A percentile compares a stretch with the other conserved stretches of the same genome.
phyloP scores from a whole-genome alignment of 108 stramenopile genomes.

The Stephanodiscus triporus region DNA sequence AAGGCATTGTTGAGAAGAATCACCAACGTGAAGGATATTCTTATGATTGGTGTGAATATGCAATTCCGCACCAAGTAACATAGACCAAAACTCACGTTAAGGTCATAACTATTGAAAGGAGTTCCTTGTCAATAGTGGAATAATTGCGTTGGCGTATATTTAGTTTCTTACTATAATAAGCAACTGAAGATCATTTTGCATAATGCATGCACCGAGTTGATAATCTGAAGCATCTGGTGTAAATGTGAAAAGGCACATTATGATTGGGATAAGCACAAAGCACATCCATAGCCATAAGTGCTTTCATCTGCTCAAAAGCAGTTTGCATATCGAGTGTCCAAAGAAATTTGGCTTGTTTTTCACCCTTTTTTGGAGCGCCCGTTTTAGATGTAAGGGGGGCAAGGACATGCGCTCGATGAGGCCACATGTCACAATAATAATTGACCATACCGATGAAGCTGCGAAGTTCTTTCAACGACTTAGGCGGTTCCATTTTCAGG shows the following conservation, averaged over 20 bases:
- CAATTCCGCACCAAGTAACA: slow-evolving; percentile 39
- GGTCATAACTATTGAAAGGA: slow-evolving; percentile 27
- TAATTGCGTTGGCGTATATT: slow-evolving; percentile 45
- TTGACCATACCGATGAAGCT: slow-evolving; percentile 51
- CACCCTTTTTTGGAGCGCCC: background rate
- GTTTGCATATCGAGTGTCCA: slow-evolving; percentile 42
- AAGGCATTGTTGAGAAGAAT: too few species aligned
- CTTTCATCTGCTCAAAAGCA: slow-evolving; percentile 59
- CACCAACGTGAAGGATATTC: too few species aligned
- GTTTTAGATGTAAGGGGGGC: slow-evolving; percentile 34
- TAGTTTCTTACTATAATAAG: slow-evolving; percentile 50
- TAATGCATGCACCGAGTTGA: slow-evolving; percentile 49
- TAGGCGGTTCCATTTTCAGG: slow-evolving; percentile 30
- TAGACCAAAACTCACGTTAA: slow-evolving; percentile 48
- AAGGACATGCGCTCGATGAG: slow-evolving; percentile 43
- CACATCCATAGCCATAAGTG: slow-evolving; percentile 33
- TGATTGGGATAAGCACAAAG: slow-evolving; percentile 48
- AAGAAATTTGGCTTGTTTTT: slow-evolving; percentile 29
- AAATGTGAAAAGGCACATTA: slow-evolving; percentile 52
- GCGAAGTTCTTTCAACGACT: slow-evolving; percentile 22
- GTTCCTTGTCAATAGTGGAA: slow-evolving; percentile 24
- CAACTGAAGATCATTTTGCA: slow-evolving; percentile 47
- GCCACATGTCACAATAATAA: slow-evolving; percentile 47
- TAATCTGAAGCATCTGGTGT: slow-evolving; percentile 53
- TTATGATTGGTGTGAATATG: slow-evolving; percentile 1